Base-by-base conservation (phyloP, 2,329 filamentous ascomycete species). In the Nemania bipapillata region DNA sequence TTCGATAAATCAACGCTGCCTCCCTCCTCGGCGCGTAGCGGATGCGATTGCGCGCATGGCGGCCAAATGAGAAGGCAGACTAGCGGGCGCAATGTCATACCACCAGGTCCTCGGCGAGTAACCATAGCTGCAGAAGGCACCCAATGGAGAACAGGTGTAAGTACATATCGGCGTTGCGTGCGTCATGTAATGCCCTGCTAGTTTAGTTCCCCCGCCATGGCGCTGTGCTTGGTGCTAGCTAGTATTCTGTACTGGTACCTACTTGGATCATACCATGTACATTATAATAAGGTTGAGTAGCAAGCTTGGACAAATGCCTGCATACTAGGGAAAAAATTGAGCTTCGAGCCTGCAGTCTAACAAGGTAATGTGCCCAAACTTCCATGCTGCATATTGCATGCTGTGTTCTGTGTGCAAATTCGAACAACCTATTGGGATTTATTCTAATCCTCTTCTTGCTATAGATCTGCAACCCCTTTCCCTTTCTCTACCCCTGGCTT, bases 1-100 rank as follows among this genome's bases (percentile, higher is more conserved):
- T 58, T 35, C 42, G 57, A 70, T 56, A 63, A 55, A 49, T 59
- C 56, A 54, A 54, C 30, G 59, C 32, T 42, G 40, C 42, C 32
- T 45, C 22, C 55, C 22, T 55, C 55, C 55, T 47, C 24, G 49
- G 53, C 54, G 50, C 54, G 54, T 30, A 54, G 45, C 35, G 62
- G 55, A 52, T 60, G 65, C 61, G 59, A 59, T 54, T 57, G 50
- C 37, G 59, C 63, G 57, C 58, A 60, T 63, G 57, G 62, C 24
- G 58, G 53, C 45, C 64, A 40, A 62, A 68, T 68, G 50, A 42
- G 66, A 68, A 30, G 40, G 30, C 40, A 35, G 32, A 55, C 47
- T 49, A 30, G 20, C 30, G 28, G 26, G 26, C 28, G 15, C 26
- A 54, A 20, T 52, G 50, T 54, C 26, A 50, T 50, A 50, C 24